Evolutionary conservation across 306 rosid species (phyloP), one percentile per base, ranked within the genome.

Genomic region (Dalbergia cultrata): DNA sequence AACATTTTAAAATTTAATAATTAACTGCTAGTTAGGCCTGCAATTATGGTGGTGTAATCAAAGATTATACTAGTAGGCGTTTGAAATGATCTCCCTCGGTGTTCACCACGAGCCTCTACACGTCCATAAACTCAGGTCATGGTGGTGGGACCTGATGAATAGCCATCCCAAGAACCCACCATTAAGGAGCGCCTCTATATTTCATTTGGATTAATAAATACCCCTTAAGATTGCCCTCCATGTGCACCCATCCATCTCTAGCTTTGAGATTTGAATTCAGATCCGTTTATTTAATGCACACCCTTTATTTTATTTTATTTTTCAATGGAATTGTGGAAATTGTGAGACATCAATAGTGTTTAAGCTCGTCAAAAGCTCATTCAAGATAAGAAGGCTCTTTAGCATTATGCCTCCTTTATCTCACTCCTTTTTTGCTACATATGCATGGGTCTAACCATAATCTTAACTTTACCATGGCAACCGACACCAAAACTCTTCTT

Each of bases 51-150:
- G 75, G 3, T 39, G 44, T 50, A 44, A 16, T 81, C 35, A 31
- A 66, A 57, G 14, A 73, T 79, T 47, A 66, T 72, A 52, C 74
- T 67, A 41, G 70, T 75, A 49, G 47, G n/a, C 50, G 80, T 78
- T 81, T 73, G 75, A 81, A 65, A 79, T 57, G 56, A 67, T 60
- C 76, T 74, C 90, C 90, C 87, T 80, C 44, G 62, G 80, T 76
- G 90, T 62, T 31, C 74, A 70, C 73, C 72, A 80, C 69, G 14
- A n/a, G 18, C 11, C 65, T 56, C 41, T 43, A 19, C 82, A 79
- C 78, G 75, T 71, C 80, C 74, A 77, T 53, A 34, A 81, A 17
- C n/a, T 68, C 59, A 66, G 69, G 71, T 74, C 26, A 26, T 22
- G 35, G 66, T 79, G 83, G 86, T 68, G 75, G 88, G 84, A 47